Base-by-base conservation (phyloP, 768 basidiomycete genomes). In the Aureoboletus auriporus region DNA sequence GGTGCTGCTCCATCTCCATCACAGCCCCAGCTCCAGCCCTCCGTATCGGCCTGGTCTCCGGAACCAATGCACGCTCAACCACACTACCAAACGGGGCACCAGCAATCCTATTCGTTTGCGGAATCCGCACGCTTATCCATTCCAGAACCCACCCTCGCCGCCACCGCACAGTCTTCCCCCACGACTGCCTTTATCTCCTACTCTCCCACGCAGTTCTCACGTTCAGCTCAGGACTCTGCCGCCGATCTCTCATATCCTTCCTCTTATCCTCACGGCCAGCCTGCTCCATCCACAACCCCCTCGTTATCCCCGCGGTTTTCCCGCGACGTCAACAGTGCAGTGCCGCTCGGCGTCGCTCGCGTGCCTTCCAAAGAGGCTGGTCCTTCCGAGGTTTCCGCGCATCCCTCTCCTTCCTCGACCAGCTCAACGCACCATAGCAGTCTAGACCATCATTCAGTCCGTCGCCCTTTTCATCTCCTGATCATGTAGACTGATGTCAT, bases 401-500 rank as follows among this genome's bases (percentile, higher is more conserved):
- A 72, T 41, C 67, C 75, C 14, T 72, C 72, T 14, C 69, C 72
- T 28, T 68, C 76, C 16, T 76, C 75, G 5, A 71, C 67, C 38
- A 59, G 67, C 44, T 73, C 75, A 33, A 67, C 70, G 4, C 71
- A 67, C 39, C 65, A 68, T 44, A 71, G 68, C 37, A 61, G 71
- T 50, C 12, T 51, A 10, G 77, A 75, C 12, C 54, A 59, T 16
- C 31, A 52, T 51, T 68, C 59, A 1, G 66, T 68, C 30, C 30
- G 66, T 64, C 16, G n/a, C 42, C 1, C 42, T 39, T 41, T 47
- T 37, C 38, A 23, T 50, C 20, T 42, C 61, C 57, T 6, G 59
- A 61, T 46, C 60, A 64, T 28, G 73, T 72, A 5, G 69, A 73
- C 53, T 79, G 50, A 76, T 72, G 71, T 77, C 71, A 69, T 89